Evolutionary conservation across 164 flowering plant species (phyloP), one percentile per base, ranked within the genome.

Genomic region (Taxillus chinensis): DNA sequence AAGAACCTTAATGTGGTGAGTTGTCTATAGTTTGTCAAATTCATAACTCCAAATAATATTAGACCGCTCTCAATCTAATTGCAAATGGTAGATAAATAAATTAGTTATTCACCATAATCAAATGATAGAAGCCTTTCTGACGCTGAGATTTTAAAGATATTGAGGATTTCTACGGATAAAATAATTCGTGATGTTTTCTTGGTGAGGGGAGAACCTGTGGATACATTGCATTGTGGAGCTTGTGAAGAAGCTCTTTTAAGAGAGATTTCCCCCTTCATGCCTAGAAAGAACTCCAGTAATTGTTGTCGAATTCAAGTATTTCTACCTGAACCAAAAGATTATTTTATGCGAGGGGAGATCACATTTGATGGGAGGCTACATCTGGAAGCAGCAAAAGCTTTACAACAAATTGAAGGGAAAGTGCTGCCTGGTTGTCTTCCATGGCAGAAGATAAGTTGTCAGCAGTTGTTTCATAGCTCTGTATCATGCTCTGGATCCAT

Each of bases 371-470:
- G 96, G 42, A 78, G 82, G 71, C 62, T 91, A 48, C 92, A 91
- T 83, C 75, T 89, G 79, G 96, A 89, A 78, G 99, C 99, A 41
- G 99, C 97, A 57, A 86, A 73, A 77, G 99, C 99, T 51, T 77
- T 95, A 81, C 87, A 95, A 75, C 79, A 81, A 49, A 74, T 95
- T 54, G 75, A 85, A 55, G 97, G 97, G 60, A 87, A 81, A 73
- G 95, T 77, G 41, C 77, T 95, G 57, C 74, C 84, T 71, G 93
- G 95, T 45, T 87, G 79, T 73, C 72, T 63, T 42, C 42, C 87
- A 38, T 95, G 99, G 99, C 99, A 95, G 84, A 91, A 79, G 73
- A 84, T 95, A 60, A 71, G 65, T 65, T 86, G 93, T 74, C 86
- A 82, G 67, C 89, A 73, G 60, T 57, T 79, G 70, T 93, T 93